phyloP scores from a whole-genome alignment of 768 basidiomycete genomes.

The Galerina sulciceps region DNA sequence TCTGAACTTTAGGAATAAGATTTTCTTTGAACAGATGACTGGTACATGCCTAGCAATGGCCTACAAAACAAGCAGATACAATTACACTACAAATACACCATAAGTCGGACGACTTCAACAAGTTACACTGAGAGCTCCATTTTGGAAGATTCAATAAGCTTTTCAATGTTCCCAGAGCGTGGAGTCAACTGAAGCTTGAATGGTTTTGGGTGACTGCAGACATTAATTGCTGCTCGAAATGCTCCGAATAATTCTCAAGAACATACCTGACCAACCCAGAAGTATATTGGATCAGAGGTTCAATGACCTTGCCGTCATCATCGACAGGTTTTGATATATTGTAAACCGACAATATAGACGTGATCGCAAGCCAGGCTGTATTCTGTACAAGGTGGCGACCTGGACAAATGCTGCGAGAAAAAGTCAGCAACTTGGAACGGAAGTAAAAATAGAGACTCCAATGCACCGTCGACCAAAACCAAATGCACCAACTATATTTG shows the following conservation, averaged over 20 bases:
- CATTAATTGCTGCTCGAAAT: neutral
- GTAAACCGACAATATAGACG: conserved; percentile 30
- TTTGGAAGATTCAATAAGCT: conserved; percentile 20
- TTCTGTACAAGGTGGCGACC: conserved; percentile 38
- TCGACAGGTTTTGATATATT: conserved; percentile 35
- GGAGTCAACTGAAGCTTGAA: conserved; percentile 22
- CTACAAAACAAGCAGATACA: too few species aligned
- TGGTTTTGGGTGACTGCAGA: conserved; percentile 27
- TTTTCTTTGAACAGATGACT: too few species aligned
- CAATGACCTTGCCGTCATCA: conserved; percentile 25
- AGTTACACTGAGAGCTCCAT: conserved; percentile 7
- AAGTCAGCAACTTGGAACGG: neutral
- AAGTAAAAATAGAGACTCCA: neutral
- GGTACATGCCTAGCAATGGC: too few species aligned
- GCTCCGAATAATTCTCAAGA: neutral
- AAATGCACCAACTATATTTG: conserved; percentile 26
- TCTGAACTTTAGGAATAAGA: too few species aligned
- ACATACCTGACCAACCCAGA: conserved; percentile 28
- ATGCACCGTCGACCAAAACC: conserved; percentile 38
- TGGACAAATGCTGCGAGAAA: conserved; percentile 33
- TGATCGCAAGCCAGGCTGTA: conserved; percentile 34
- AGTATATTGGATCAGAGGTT: conserved; percentile 24
- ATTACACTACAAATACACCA: too few species aligned
- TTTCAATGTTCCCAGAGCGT: conserved; percentile 20
- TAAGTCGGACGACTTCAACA: neutral